Conservation (phyloP, 2,329 filamentous ascomycete genomes). For the Rhinocladiella mackenziei region DNA sequence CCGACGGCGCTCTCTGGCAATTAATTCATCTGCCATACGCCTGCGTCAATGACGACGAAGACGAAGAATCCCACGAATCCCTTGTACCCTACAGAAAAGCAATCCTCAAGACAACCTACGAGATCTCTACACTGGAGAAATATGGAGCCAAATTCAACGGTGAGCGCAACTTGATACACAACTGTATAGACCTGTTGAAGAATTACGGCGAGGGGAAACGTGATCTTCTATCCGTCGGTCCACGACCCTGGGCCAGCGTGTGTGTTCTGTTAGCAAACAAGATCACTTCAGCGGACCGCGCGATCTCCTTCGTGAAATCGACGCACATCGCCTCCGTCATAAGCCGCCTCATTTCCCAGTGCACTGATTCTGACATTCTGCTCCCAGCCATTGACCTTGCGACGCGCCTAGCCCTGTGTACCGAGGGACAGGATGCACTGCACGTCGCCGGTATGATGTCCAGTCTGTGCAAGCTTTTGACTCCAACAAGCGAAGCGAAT, state of each 20-base stretch:
- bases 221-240: neutral
- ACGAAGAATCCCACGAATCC: slow-evolving; percentile 13
- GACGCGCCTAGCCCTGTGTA: slow-evolving; percentile 16
- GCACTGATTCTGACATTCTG: slow-evolving; percentile 12
- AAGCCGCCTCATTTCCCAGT: neutral
- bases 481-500: slow-evolving; percentile 3
- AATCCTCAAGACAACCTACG: slow-evolving; percentile 23
- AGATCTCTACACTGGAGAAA: slow-evolving; percentile 18
- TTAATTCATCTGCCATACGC: slow-evolving; percentile 16
- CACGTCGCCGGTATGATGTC: slow-evolving; percentile 4
- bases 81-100: slow-evolving; percentile 19
- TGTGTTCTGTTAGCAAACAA: slow-evolving; percentile 21
- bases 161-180: slow-evolving; percentile 9
- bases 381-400: slow-evolving; percentile 22
- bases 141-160: slow-evolving; percentile 9
- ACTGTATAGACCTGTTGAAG: slow-evolving; percentile 10
- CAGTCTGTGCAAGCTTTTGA: slow-evolving; percentile 5
- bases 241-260: slow-evolving; percentile 14
- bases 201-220: neutral
- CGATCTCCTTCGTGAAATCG: slow-evolving; percentile 4
- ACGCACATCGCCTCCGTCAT: slow-evolving; percentile 3
- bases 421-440: slow-evolving; percentile 17
- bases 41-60: slow-evolving; percentile 4
- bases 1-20: slow-evolving; percentile 12
- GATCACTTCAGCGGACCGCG: slow-evolving; percentile 16